A percentile compares a stretch with the other conserved stretches of the same genome.
Conservation (phyloP, 106 monocot species). For the Allium sativum region DNA sequence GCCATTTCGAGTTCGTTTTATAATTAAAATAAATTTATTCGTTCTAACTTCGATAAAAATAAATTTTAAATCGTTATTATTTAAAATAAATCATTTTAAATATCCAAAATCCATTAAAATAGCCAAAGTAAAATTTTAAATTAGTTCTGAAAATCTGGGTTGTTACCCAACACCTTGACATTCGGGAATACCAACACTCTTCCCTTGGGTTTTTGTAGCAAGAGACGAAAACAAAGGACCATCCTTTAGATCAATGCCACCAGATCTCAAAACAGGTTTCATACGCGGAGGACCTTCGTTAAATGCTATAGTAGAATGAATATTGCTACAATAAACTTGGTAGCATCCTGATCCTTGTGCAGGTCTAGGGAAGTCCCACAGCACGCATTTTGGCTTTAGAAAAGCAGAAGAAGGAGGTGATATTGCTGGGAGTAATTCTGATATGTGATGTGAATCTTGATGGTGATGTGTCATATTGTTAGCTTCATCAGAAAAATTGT, state of each 20-base stretch:
- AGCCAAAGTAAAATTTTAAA: too few relatives aligned
- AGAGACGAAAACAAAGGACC: constrained; percentile 85
- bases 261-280: constrained; percentile 75
- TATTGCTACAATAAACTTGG: constrained; percentile 72
- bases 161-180: constrained; percentile 99
- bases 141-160: too few relatives aligned
- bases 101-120: too few relatives aligned
- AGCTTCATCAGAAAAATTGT: constrained; percentile 35
- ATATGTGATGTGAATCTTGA: constrained; percentile 27
- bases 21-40: too few relatives aligned
- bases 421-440: constrained; percentile 66
- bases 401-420: constrained; percentile 76
- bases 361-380: constrained; percentile 94
- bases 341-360: constrained; percentile 66
- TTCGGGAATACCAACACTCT: constrained; percentile 91
- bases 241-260: constrained; percentile 94
- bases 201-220: constrained; percentile 69
- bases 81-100: too few relatives aligned
- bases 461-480: constrained; percentile 9
- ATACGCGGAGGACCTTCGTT: constrained; percentile 83
- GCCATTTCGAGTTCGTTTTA: too few relatives aligned
- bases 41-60: too few relatives aligned
- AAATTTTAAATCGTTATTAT: too few relatives aligned
- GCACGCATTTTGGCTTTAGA: constrained; percentile 79
- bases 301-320: constrained; percentile 65